A percentile compares a stretch with the other conserved stretches of the same genome.
Conservation (phyloP, 2,329 filamentous ascomycete species). For the Hirsutella thompsonii region DNA sequence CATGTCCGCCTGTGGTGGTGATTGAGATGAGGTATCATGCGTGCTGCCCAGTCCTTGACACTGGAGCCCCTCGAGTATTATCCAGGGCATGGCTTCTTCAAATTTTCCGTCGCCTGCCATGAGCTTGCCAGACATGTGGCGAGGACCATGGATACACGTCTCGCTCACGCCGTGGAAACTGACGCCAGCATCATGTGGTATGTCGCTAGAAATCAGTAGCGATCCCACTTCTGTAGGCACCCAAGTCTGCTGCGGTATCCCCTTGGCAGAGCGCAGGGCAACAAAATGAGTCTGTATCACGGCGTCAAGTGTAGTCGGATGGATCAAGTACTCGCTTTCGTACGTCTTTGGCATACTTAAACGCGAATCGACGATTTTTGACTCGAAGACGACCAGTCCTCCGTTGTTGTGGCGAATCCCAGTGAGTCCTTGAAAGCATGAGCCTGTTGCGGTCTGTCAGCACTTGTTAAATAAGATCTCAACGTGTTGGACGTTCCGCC, state of each 20-base stretch:
- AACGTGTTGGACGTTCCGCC: neutral
- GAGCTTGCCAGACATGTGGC: neutral
- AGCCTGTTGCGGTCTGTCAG: neutral
- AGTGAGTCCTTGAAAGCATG: neutral
- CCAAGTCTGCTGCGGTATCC: neutral
- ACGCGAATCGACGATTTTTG: neutral
- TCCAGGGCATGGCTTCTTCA: neutral
- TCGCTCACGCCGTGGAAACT: neutral
- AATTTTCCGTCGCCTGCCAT: neutral
- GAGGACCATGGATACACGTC: neutral
- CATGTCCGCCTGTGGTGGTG: neutral
- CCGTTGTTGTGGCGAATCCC: neutral
- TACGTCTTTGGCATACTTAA: neutral
- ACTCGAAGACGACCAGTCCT: neutral
- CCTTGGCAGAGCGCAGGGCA: neutral
- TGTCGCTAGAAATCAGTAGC: neutral
- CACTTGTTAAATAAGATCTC: neutral
- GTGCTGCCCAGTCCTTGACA: neutral
- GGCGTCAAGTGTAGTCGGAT: constrained; percentile 1
- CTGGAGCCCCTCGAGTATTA: neutral
- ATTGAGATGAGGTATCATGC: neutral
- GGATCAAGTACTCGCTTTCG: constrained; percentile 1
- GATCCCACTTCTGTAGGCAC: neutral
- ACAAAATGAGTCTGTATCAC: neutral
- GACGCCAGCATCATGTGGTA: neutral